Evolutionary conservation across 306 rosid genomes (phyloP).

Genomic region (Inga laurina): DNA sequence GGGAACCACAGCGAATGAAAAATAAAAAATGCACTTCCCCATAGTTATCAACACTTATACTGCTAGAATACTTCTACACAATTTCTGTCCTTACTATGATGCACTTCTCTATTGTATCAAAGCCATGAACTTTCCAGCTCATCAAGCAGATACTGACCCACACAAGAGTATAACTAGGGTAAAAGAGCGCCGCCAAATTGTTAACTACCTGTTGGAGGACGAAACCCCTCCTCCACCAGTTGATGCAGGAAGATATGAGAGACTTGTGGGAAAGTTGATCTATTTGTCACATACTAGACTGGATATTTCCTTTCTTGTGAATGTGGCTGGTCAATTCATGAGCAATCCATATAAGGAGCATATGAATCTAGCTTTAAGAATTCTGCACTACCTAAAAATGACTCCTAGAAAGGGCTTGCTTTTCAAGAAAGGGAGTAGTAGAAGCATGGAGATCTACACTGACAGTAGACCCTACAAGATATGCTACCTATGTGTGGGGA

Average conservation of each 20-base stretch:
- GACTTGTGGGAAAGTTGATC: not conserved
- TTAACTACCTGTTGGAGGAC: not conserved
- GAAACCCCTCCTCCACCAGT: not conserved
- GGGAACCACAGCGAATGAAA: not conserved
- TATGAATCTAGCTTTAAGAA: not conserved
- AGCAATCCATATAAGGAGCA: not conserved
- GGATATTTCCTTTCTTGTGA: not conserved
- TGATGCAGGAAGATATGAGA: not conserved
- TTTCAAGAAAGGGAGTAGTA: not conserved
- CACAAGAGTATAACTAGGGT: not conserved
- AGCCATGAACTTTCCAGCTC: not conserved
- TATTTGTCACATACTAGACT: not conserved
- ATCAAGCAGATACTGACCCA: not conserved
- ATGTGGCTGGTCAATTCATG: not conserved
- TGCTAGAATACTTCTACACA: not conserved
- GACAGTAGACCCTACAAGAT: too few relatives aligned
- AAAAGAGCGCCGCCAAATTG: not conserved
- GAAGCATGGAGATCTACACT: not conserved
- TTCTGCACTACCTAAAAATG: not conserved
- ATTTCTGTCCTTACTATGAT: not conserved
- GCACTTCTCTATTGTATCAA: slow-evolving; percentile 11
- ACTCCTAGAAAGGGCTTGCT: not conserved
- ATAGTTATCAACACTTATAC: not conserved
- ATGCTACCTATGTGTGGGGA: too few relatives aligned
- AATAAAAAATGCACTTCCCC: not conserved